Evolutionary conservation across 192 early-diverging fungal genomes (phyloP).

Genomic region (Pilobolus umbonatus): DNA sequence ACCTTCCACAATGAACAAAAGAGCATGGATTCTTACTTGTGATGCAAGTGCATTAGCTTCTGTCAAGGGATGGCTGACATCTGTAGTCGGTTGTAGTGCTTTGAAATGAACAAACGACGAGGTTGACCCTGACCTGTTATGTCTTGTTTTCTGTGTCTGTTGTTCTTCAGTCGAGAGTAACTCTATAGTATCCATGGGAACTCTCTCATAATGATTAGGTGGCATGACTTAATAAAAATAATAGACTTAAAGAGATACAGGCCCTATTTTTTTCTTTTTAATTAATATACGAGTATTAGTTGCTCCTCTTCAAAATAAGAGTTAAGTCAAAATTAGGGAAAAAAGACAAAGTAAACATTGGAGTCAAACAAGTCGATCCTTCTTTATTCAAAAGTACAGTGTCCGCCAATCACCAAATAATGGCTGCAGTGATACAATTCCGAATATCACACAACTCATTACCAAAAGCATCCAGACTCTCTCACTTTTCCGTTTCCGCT

Average conservation of each 20-base stretch:
- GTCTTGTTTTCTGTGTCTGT: not conserved
- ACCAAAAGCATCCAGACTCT: conserved; percentile 21
- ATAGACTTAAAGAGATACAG: not conserved
- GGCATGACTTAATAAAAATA: conserved; percentile 6
- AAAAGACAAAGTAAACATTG: not conserved
- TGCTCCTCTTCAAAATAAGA: not conserved
- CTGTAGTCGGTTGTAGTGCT: conserved; percentile 10
- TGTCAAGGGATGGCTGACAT: too few relatives aligned
- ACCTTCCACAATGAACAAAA: not conserved
- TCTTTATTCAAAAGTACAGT: not conserved
- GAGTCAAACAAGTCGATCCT: not conserved
- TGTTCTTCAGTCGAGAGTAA: conserved; percentile 1
- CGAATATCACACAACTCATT: conserved; percentile 16
- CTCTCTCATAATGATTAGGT: conserved; percentile 6
- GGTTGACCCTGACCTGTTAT: not conserved
- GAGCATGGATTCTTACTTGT: conserved; percentile 7
- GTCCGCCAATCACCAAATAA: not conserved
- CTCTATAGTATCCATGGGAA: conserved; percentile 5
- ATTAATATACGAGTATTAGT: too few relatives aligned
- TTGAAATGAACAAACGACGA: conserved; percentile 17
- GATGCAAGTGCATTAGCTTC: not conserved
- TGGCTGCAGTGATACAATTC: not conserved
- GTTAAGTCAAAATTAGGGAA: not conserved
- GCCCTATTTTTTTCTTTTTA: too few relatives aligned
- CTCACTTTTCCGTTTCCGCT: conserved; percentile 10